Conservation (phyloP, 225 moss, liverwort and hornwort species). For the Ulota crispa region DNA sequence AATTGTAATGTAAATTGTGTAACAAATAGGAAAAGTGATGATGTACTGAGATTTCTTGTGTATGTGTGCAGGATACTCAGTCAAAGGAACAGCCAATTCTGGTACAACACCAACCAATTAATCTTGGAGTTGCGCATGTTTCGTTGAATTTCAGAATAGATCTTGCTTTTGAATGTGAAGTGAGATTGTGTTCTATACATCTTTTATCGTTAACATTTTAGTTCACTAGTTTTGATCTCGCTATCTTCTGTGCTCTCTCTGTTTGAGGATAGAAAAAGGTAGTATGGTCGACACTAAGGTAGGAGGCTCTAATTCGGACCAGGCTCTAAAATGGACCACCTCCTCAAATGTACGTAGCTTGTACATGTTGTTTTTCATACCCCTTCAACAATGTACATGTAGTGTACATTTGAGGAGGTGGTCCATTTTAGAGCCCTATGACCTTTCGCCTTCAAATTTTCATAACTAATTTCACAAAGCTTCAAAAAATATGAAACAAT, state of each 20-base stretch:
- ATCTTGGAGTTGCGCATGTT: neutral
- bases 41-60: slow-evolving; percentile 7
- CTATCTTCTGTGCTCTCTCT: neutral
- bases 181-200: neutral
- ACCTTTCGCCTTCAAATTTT: too few relatives aligned
- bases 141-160: neutral
- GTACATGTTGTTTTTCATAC: too few relatives aligned
- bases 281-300: neutral
- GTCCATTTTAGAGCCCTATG: too few relatives aligned
- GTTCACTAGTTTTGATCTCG: slow-evolving; percentile 10
- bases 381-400: too few relatives aligned
- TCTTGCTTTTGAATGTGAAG: neutral
- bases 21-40: slow-evolving; percentile 5
- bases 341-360: too few relatives aligned
- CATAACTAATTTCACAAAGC: too few relatives aligned
- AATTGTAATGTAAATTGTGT: neutral
- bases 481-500: too few relatives aligned
- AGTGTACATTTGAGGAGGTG: too few relatives aligned
- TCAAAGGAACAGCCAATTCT: slow-evolving; percentile 45
- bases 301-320: too few relatives aligned
- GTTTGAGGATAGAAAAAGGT: neutral
- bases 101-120: slow-evolving; percentile 27
- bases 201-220: neutral
- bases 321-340: too few relatives aligned
- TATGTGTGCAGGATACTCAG: slow-evolving; percentile 34